Evolutionary conservation across 192 early-diverging fungal species (phyloP).

Genomic region (Pecoramyces ruminantium): DNA sequence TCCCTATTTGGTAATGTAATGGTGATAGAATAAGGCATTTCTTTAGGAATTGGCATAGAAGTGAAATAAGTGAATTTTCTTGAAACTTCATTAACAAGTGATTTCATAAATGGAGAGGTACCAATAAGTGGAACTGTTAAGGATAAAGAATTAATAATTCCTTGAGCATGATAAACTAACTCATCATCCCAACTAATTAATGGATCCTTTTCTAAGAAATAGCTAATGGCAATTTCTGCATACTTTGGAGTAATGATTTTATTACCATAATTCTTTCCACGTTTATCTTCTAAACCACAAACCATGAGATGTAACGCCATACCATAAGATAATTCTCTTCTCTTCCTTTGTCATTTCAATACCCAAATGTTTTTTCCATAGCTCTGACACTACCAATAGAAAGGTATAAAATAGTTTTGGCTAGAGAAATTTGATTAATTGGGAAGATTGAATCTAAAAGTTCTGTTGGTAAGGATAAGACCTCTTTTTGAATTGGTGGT

Average conservation of each 20-base stretch:
- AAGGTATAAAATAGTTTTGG: background rate
- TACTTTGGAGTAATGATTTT: background rate
- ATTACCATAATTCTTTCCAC: background rate
- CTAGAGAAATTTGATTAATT: background rate
- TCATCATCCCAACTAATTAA: background rate
- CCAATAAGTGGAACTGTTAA: background rate
- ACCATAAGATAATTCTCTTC: background rate
- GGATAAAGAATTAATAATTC: background rate
- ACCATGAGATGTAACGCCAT: background rate
- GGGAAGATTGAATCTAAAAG: background rate
- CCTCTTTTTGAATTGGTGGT: background rate
- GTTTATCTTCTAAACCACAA: background rate
- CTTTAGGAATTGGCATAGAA: background rate
- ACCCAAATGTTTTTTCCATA: background rate
- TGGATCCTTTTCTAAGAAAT: background rate
- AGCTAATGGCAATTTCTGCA: background rate
- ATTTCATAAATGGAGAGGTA: background rate
- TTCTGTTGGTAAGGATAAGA: background rate
- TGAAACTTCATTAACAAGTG: background rate
- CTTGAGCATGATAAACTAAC: background rate
- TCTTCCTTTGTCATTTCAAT: background rate
- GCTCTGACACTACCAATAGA: background rate
- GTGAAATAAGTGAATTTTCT: background rate
- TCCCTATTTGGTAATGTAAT: background rate
- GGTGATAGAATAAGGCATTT: background rate